Conservation (phyloP, 148 eudicot species). For the Dysphania ambrosioides region DNA sequence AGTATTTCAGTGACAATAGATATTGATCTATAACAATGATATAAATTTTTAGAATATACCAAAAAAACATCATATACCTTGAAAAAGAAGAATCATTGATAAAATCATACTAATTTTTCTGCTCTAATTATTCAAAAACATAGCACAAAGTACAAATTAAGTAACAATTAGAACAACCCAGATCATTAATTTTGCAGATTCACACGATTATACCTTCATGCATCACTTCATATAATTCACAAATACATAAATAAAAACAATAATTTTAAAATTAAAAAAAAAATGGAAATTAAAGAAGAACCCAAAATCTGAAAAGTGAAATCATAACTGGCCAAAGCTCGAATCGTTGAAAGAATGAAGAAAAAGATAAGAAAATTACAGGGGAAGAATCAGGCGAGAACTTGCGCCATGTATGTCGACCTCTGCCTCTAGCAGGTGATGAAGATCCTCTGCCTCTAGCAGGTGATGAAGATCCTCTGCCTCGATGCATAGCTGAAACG, state of each 20-base stretch:
- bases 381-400: conserved; percentile 9
- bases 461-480: background rate
- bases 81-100: background rate
- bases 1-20: background rate
- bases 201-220: background rate
- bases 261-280: too few species aligned
- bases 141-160: background rate
- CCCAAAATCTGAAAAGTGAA: background rate
- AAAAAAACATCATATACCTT: background rate
- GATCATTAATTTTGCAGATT: background rate
- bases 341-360: too few species aligned
- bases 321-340: background rate
- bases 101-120: background rate
- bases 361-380: conserved; percentile 16
- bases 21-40: background rate
- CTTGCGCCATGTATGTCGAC: conserved; percentile 20
- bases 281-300: background rate
- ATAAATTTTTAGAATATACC: background rate
- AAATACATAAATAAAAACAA: background rate
- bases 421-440: conserved; percentile 7
- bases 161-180: background rate
- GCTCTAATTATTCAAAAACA: background rate
- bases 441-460: conserved; percentile 1
- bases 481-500: conserved; percentile 17
- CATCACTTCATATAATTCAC: background rate